phyloP scores from a whole-genome alignment of 2,329 filamentous ascomycete genomes.

The Colletotrichum sp. region DNA sequence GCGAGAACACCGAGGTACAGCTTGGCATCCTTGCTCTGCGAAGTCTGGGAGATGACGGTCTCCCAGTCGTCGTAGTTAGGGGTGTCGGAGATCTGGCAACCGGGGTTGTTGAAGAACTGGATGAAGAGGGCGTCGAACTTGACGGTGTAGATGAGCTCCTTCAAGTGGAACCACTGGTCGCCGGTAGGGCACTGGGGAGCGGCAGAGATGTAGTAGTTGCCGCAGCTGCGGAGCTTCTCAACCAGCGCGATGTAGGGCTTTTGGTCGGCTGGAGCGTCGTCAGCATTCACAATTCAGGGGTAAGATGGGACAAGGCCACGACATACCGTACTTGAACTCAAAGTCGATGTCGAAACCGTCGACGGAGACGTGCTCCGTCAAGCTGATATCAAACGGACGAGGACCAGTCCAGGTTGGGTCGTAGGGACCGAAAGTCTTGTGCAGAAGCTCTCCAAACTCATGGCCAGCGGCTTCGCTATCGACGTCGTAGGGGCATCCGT shows the following conservation, averaged over 20 bases:
- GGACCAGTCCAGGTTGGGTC: slow-evolving; percentile 34
- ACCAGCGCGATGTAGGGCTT: slow-evolving; percentile 43
- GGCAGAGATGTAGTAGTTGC: slow-evolving; percentile 41
- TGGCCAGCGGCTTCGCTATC: slow-evolving; percentile 32
- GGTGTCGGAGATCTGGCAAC: slow-evolving; percentile 36
- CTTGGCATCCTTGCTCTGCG: slow-evolving; percentile 45
- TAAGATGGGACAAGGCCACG: no score
- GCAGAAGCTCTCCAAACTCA: slow-evolving; percentile 43
- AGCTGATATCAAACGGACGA: slow-evolving; percentile 42
- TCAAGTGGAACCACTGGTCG: slow-evolving; percentile 33
- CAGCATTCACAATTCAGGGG: not conserved
- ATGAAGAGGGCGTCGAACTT: slow-evolving; percentile 49
- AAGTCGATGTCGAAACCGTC: slow-evolving; percentile 52
- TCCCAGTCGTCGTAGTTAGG: slow-evolving; percentile 50
- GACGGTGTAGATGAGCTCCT: slow-evolving; percentile 42
- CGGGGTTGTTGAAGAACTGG: slow-evolving; percentile 55
- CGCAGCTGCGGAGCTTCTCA: slow-evolving; percentile 35
- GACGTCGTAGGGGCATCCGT: slow-evolving; percentile 37
- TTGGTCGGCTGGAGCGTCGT: slow-evolving; percentile 29
- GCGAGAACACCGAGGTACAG: slow-evolving; percentile 51
- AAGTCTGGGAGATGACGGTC: slow-evolving; percentile 33
- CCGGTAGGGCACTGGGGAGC: slow-evolving; percentile 49
- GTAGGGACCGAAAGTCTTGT: slow-evolving; percentile 43
- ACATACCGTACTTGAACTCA: slow-evolving; percentile 37
- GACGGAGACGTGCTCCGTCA: slow-evolving; percentile 30